Evolutionary conservation across 352 stramenopile genomes (phyloP), one percentile per base, ranked within the genome.

Genomic region (Pythium apleroticum): DNA sequence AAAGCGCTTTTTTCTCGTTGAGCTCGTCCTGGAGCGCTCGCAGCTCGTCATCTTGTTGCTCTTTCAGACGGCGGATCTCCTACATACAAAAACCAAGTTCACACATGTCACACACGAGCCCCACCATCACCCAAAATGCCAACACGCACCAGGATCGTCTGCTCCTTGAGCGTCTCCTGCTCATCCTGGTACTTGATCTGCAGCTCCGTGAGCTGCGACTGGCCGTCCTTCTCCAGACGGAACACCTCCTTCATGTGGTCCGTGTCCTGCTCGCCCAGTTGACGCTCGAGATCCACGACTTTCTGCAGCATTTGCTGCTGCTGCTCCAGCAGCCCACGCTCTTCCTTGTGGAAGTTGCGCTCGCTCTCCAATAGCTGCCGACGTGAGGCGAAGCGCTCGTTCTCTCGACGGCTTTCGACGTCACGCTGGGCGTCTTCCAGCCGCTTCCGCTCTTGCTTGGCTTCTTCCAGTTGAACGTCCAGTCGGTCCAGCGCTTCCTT

Each of bases 191-290:
- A 70, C 57, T 84, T 52, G 12, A 81, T 65, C 22, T 50, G 69
- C 20, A 87, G 57, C 30, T 78, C 60, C 4, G 62, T 73, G 9
- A 82, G 60, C 39, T 90, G 67, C 37, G 80, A 60, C 15, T 87
- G 71, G 12, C 72, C 81, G 25, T 80, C 68, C 41, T 88, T 84
- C 58, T 90, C 84, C 12, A 89, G 64, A 22, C 72, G 70, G 45
- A 87, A 91, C 1, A 86, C 63, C 41, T 89, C 81, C 50, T 75
- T 75, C 77, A 90, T 84, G 7, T 93, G 80, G 4, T 80, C 72
- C 17, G 81, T 79, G 37, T 90, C 80, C 57, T 84, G 75, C 25
- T 90, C 80, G 35, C 84, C 80, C 0, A 90, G 68, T 52, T 86
- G 71, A 1, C 73, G 78, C 43, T 91, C 84, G 10, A 93, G 62